Conservation (phyloP, 352 stramenopile genomes). For the Phytophthora kernoviae region DNA sequence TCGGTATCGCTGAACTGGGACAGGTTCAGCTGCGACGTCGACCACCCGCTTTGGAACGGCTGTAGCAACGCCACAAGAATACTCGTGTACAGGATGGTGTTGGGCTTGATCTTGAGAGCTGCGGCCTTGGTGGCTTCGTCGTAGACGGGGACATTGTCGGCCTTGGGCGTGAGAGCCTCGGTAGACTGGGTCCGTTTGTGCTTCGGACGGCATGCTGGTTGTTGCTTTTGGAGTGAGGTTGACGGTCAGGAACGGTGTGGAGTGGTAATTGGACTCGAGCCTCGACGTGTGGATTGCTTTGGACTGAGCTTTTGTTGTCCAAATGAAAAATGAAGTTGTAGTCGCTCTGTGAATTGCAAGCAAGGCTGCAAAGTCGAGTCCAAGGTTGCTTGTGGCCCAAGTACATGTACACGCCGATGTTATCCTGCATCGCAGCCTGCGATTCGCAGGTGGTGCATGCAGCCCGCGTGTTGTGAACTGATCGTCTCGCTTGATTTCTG, state of each 20-base stretch:
- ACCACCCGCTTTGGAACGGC: constrained; percentile 57
- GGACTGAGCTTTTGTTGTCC: constrained; percentile 4
- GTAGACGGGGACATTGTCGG: constrained; percentile 17
- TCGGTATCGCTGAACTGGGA: constrained; percentile 46
- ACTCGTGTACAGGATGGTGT: constrained; percentile 44
- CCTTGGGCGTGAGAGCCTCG: constrained; percentile 17
- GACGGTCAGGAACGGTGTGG: too few species aligned
- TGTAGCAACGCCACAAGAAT: constrained; percentile 40
- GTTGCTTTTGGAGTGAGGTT: neutral
- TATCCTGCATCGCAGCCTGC: too few species aligned
- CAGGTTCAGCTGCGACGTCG: constrained; percentile 53
- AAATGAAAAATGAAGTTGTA: constrained; percentile 2
- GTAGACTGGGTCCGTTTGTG: constrained; percentile 18
- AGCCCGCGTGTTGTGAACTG: neutral
- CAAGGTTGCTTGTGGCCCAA: too few species aligned
- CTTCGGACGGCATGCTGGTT: constrained; percentile 16
- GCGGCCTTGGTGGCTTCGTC: constrained; percentile 25
- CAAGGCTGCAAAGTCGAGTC: too few species aligned
- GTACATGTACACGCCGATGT: too few species aligned
- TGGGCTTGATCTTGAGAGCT: constrained; percentile 29
- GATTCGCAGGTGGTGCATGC: too few species aligned
- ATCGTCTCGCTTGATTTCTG: too few species aligned
- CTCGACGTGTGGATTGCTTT: neutral
- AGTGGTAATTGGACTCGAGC: neutral
- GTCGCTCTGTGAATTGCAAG: too few species aligned